Evolutionary conservation across 2,329 filamentous ascomycete species (phyloP).

Genomic region (Aspergillus amoenus): DNA sequence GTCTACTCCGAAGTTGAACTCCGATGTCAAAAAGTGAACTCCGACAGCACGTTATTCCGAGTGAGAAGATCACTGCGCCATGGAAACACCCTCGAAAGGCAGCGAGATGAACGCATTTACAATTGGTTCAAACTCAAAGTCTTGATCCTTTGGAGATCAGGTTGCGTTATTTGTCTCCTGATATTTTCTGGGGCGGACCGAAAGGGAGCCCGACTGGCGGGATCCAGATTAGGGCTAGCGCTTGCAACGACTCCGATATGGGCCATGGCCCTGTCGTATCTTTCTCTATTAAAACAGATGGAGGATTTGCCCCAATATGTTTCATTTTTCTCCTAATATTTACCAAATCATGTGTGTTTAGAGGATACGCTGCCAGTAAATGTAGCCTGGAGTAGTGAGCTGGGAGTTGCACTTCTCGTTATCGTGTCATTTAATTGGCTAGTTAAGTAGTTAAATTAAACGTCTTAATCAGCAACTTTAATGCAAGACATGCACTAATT

Average conservation of each 20-base stretch:
- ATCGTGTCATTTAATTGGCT: background rate
- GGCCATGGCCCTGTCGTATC: too few species aligned
- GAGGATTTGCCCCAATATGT: too few species aligned
- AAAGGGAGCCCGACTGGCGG: background rate
- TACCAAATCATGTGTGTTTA: background rate
- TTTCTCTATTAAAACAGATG: too few species aligned
- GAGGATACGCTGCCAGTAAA: too few species aligned
- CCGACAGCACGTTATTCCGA: background rate
- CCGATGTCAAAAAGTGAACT: background rate
- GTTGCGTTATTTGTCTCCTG: background rate
- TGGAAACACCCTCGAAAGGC: background rate
- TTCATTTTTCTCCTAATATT: background rate
- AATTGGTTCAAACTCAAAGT: background rate
- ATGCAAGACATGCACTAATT: background rate
- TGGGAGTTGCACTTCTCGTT: background rate
- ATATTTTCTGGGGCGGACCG: background rate
- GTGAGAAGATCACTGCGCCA: too few species aligned
- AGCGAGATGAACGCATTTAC: too few species aligned
- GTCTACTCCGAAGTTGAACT: background rate
- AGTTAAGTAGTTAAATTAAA: background rate
- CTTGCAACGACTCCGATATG: background rate
- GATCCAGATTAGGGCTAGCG: conserved; percentile 2
- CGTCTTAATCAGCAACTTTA: background rate
- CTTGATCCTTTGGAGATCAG: background rate
- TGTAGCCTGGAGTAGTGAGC: background rate